Evolutionary conservation across 805 yeast genomes (phyloP).

Genomic region (Hanseniaspora clermontiae): DNA sequence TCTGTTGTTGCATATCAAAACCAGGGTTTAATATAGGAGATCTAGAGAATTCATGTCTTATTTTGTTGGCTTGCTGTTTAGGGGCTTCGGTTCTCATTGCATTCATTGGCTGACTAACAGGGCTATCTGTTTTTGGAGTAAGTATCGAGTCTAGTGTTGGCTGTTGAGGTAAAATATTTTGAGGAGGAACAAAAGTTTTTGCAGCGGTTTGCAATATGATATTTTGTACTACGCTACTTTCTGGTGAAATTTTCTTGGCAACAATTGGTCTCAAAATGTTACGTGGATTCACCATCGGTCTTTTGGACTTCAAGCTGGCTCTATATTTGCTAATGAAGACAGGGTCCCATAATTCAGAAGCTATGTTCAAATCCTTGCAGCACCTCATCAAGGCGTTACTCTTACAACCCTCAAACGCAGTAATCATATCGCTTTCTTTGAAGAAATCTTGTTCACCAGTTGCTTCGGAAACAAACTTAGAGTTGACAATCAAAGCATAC

Average conservation of each 20-base stretch:
- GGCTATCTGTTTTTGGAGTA: too few species aligned
- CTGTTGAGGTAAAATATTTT: too few species aligned
- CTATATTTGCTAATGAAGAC: slow-evolving; percentile 64
- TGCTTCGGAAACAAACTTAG: slow-evolving; percentile 79
- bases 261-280: neutral
- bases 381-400: slow-evolving; percentile 95
- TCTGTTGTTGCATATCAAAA: too few species aligned
- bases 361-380: slow-evolving; percentile 93
- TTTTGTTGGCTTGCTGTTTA: too few species aligned
- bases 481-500: slow-evolving; percentile 75
- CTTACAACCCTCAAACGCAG: slow-evolving; percentile 95
- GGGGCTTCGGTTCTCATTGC: too few species aligned
- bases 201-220: neutral
- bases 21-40: too few species aligned
- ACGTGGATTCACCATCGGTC: slow-evolving; percentile 34
- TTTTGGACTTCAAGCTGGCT: slow-evolving; percentile 56
- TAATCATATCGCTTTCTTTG: slow-evolving; percentile 73
- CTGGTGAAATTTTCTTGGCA: neutral
- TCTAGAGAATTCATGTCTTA: too few species aligned
- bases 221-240: neutral
- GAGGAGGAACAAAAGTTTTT: neutral
- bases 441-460: slow-evolving; percentile 94
- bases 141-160: too few species aligned
- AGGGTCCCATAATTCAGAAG: slow-evolving; percentile 97
- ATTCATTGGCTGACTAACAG: too few species aligned